Evolutionary conservation across 2,329 filamentous ascomycete species (phyloP), one percentile per base, ranked within the genome.

Genomic region (Apiospora aurea): DNA sequence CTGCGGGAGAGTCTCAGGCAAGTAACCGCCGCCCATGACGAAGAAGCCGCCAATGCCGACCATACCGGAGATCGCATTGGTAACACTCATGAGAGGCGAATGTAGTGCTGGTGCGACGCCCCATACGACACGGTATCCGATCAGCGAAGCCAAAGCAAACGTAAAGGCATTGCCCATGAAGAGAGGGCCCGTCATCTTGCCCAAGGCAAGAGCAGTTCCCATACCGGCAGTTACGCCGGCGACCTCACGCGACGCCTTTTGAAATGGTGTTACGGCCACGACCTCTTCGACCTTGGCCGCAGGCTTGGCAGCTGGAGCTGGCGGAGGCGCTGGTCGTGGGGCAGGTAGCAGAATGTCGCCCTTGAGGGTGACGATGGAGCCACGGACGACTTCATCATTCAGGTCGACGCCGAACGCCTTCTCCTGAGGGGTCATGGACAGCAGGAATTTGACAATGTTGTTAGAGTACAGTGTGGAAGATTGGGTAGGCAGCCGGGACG

Each of bases 61-160:
- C 92, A 97, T 94, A 82, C 92, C 94, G 44, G 94, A 96, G 76
- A 97, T 97, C 41, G 95, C 95, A 80, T 97, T 97, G 10, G 95
- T 97, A 47, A 97, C 94, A 76, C 93, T 95, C 95, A 97, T 97
- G 6, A 97, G 84, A 1, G 94, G 95, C 1, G 93, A 96, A 81
- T 97, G 95, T 6, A 97, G 86, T 47, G 94, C 94, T 10, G 94
- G 94, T 0, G 87, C 85, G 16, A 97, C 94, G 70, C 94, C 94
- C 94, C 94, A 97, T 34, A 97, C 93, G 7, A 94, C 94, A 68
- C 94, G 90, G 79, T 97, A 97, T 10, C 94, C 95, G 74, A 97
- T 94, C 41, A 97, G 84, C 77, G 94, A 93, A 67, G 95, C 94
- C 66, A 97, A 85, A 21, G 92, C 91, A 81, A 96, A 96, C 0